A percentile compares a stretch with the other conserved stretches of the same genome.
These are phyloP conservation scores for Talaromyces sp. DNA, from an alignment of 2,329 filamentous ascomycete species.

Conservation along the genomic window DNA sequence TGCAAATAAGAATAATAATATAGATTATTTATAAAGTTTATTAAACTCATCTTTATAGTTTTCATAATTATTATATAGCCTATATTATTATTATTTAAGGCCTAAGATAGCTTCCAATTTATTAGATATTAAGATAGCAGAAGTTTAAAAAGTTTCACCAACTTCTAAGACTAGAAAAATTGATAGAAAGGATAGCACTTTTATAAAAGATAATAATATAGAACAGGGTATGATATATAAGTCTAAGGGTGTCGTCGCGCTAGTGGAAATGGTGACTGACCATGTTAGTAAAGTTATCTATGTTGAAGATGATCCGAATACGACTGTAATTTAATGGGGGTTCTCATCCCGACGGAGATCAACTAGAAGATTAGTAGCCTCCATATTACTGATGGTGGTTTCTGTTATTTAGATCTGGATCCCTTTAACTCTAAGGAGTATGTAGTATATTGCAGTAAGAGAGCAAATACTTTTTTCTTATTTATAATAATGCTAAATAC, in stretches of 20 bases:
- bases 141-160: background rate
- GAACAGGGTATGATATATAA: background rate
- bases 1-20: too few species aligned
- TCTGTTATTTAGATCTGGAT: slow-evolving; percentile 34
- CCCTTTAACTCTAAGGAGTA: slow-evolving; percentile 36
- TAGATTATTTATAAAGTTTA: background rate
- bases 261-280: slow-evolving; percentile 19
- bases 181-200: background rate
- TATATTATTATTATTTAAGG: too few species aligned
- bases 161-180: background rate
- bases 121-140: background rate
- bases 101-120: background rate
- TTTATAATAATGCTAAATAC: too few species aligned
- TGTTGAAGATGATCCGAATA: slow-evolving; percentile 34
- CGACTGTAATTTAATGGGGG: slow-evolving; percentile 35
- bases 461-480: background rate
- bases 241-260: background rate
- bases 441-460: slow-evolving; percentile 10
- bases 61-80: background rate
- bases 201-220: background rate
- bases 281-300: slow-evolving; percentile 30
- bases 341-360: slow-evolving; percentile 30
- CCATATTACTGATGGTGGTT: background rate
- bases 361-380: slow-evolving; percentile 20
- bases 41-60: background rate